These are phyloP conservation scores for Neurospora sp. DNA, from an alignment of 495 filamentous ascomycete species.

Conservation along the genomic window DNA sequence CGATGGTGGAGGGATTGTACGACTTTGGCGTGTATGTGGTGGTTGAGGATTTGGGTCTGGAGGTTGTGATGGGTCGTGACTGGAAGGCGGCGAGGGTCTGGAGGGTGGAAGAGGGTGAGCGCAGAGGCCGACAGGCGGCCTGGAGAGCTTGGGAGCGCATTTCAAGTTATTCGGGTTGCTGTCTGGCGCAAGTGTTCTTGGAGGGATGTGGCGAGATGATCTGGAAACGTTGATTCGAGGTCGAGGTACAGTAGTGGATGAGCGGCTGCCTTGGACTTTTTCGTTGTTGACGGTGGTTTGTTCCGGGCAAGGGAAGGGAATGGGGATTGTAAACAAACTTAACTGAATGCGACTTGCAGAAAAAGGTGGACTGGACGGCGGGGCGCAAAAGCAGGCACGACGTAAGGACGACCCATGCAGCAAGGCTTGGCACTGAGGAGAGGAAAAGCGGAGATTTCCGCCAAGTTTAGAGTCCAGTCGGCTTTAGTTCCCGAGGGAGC, in stretches of 20 bases:
- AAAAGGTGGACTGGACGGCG: neutral
- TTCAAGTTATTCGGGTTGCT: neutral
- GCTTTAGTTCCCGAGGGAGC: neutral
- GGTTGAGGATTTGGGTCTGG: neutral
- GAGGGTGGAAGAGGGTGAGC: slow-evolving; percentile 5
- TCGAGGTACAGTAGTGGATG: neutral
- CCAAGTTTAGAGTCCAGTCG: neutral
- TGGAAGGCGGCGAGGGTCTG: neutral
- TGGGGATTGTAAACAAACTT: neutral
- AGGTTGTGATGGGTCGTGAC: neutral
- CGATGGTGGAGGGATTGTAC: neutral
- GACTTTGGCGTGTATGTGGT: neutral
- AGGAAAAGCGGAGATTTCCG: neutral
- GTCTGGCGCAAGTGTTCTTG: neutral
- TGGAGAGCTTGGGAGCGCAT: slow-evolving; percentile 22
- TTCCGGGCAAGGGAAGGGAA: neutral
- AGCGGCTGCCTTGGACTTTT: neutral
- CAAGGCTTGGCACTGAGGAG: neutral
- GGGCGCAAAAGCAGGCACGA: neutral
- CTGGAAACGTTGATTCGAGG: neutral
- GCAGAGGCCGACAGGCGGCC: slow-evolving; percentile 9
- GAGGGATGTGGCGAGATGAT: neutral
- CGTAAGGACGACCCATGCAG: neutral
- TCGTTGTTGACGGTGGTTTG: neutral
- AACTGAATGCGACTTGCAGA: neutral